Evolutionary conservation across 139 green algal species (phyloP), one percentile per base, ranked within the genome.

Genomic region (Deuterostichococcus epilithicus): DNA sequence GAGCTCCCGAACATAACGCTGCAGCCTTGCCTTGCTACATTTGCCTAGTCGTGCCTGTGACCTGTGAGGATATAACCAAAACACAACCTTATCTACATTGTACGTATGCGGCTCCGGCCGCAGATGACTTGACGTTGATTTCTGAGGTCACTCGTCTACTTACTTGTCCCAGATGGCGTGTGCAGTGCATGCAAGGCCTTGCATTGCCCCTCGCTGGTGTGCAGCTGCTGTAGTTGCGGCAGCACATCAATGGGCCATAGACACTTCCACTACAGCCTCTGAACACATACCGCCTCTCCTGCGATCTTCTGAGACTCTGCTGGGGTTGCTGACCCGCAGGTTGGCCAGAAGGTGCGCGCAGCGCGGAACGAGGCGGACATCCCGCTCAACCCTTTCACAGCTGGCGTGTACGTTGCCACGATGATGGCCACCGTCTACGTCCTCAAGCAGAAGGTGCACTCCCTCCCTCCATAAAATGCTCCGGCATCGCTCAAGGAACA

Each of bases 401-500:
- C 96, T 22, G 96, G 96, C 68, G 95, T 99, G 47, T 99, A 99
- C 88, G 86, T 97, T 39, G 96, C 96, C 59, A 93, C 85, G 80
- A 99, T 99, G 96, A 99, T 99, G 94, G 95, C 96, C 26, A 98
- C 94, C 34, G 82, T 97, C 18, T 80, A 97, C 85, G 88, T 90
- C 36, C 89, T 99, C 75, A 85, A 83, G 44, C 85, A 94, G 78
- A 97, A 98, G 90, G 75, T 80, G n/a, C 26, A 59, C n/a, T n/a
- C n/a, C n/a, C n/a, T n/a, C n/a, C n/a, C n/a, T n/a, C n/a, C n/a
- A n/a, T n/a, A n/a, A n/a, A n/a, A n/a, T n/a, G n/a, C n/a, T n/a
- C n/a, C n/a, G n/a, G n/a, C n/a, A n/a, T n/a, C n/a, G n/a, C n/a
- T n/a, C n/a, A n/a, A n/a, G n/a, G n/a, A n/a, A n/a, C n/a, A n/a